Percentiles rank a stretch among this genome's conserved stretches.
Evolutionary conservation across 2,329 filamentous ascomycete genomes (phyloP).

Genomic region (Penicillium brevicompactum): DNA sequence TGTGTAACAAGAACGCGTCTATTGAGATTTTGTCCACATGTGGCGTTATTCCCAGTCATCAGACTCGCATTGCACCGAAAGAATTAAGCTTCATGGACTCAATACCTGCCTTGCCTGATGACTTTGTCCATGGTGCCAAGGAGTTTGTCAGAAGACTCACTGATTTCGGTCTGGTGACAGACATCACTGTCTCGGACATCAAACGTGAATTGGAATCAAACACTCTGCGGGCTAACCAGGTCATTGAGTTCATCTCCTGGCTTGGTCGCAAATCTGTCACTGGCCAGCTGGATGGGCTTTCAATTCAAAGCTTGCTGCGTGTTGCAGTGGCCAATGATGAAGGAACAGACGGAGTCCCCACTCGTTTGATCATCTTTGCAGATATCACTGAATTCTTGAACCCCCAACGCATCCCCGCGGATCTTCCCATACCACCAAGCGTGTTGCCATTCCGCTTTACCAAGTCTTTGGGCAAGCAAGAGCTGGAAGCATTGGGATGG

Average conservation of each 20-base stretch:
- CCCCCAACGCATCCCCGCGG: constrained; percentile 76
- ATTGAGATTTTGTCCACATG: constrained; percentile 88
- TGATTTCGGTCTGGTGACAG: constrained; percentile 82
- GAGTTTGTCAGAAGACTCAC: constrained; percentile 78
- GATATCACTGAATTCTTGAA: constrained; percentile 75
- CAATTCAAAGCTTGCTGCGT: constrained; percentile 70
- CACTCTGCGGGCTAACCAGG: constrained; percentile 75
- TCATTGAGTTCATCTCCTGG: constrained; percentile 84
- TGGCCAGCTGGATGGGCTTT: constrained; percentile 71
- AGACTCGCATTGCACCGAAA: constrained; percentile 75
- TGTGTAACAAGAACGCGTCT: constrained; percentile 75
- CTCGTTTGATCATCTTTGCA: constrained; percentile 75
- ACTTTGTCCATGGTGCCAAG: constrained; percentile 66
- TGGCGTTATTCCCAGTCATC: constrained; percentile 80
- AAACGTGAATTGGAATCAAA: constrained; percentile 79
- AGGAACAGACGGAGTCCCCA: constrained; percentile 59
- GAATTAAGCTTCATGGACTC: constrained; percentile 79
- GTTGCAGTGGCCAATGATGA: constrained; percentile 65
- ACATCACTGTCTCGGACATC: constrained; percentile 85
- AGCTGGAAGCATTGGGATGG: constrained; percentile 84
- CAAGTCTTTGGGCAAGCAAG: constrained; percentile 63
- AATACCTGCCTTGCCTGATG: constrained; percentile 81
- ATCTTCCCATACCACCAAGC: constrained; percentile 75
- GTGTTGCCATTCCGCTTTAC: constrained; percentile 88
- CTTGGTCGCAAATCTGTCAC: constrained; percentile 69